Evolutionary conservation across 139 green algal genomes (phyloP).

Genomic region (Closterium sp.): DNA sequence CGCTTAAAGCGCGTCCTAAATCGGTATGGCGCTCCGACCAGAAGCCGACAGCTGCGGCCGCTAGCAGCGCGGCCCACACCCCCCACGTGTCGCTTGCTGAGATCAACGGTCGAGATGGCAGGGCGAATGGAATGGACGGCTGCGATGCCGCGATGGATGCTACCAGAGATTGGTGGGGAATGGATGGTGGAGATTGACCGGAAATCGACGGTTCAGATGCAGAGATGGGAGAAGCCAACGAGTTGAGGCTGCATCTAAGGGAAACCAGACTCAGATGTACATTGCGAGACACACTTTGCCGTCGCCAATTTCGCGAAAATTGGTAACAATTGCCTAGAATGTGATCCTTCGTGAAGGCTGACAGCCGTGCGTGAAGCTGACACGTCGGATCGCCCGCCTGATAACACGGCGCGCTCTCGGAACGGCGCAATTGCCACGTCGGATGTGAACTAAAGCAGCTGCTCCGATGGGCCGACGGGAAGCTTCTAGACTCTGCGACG

Average conservation of each 20-base stretch:
- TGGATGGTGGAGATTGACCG: neutral
- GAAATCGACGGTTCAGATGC: neutral
- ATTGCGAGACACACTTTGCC: neutral
- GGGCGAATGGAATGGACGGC: neutral
- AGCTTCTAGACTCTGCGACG: neutral
- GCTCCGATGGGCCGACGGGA: neutral
- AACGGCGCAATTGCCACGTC: neutral
- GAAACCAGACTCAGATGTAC: neutral
- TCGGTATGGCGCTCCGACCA: slow-evolving; percentile 27
- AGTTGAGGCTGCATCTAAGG: neutral
- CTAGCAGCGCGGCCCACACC: slow-evolving; percentile 45
- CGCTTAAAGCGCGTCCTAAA: slow-evolving; percentile 59
- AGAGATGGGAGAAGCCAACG: neutral
- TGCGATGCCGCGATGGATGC: neutral
- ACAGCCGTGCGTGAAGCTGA: neutral
- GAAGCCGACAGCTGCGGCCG: slow-evolving; percentile 10
- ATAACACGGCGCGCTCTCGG: neutral
- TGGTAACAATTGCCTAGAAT: too few relatives aligned
- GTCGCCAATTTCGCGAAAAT: neutral
- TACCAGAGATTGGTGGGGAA: neutral
- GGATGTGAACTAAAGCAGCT: neutral
- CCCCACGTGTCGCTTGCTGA: slow-evolving; percentile 38
- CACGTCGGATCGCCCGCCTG: neutral
- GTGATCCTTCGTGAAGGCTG: too few relatives aligned
- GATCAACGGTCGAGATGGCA: slow-evolving; percentile 31